A percentile compares a stretch with the other conserved stretches of the same genome.
Conservation (phyloP, 192 early-diverging fungal species). For the Coemansia sp. region DNA sequence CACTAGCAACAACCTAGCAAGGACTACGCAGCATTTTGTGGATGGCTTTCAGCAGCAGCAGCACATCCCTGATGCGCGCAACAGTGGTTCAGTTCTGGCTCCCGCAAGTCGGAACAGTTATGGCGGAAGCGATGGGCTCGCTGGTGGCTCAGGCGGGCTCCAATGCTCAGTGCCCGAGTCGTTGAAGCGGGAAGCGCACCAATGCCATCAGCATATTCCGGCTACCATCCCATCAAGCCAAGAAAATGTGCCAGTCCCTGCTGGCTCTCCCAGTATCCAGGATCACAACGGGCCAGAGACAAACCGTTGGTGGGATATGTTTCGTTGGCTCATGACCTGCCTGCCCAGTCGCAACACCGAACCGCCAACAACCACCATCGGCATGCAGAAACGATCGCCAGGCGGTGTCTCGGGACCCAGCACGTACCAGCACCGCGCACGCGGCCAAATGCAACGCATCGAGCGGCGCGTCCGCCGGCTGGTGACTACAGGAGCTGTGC, state of each 20-base stretch:
- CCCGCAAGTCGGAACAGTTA: background rate
- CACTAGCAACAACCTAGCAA: background rate
- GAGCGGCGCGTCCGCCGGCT: slow-evolving; percentile 41
- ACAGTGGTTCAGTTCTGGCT: background rate
- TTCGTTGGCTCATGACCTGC: no score
- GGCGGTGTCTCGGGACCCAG: background rate
- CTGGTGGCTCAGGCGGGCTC: background rate
- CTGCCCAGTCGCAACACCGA: no score
- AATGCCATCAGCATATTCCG: background rate
- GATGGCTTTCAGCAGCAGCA: slow-evolving; percentile 3
- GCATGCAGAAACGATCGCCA: background rate
- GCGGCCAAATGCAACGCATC: slow-evolving; percentile 41
- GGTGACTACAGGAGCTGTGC: slow-evolving; percentile 37
- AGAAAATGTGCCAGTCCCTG: background rate
- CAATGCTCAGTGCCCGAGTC: no score
- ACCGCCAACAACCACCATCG: background rate
- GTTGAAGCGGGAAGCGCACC: no score
- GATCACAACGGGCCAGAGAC: no score
- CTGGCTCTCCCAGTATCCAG: background rate
- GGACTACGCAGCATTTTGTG: background rate
- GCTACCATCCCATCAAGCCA: background rate
- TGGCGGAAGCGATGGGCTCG: background rate
- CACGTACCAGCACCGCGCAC: slow-evolving; percentile 7
- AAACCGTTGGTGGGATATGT: no score
- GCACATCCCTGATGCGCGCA: background rate